phyloP scores from a whole-genome alignment of 164 flowering plant species.

The Vitis labrusca region DNA sequence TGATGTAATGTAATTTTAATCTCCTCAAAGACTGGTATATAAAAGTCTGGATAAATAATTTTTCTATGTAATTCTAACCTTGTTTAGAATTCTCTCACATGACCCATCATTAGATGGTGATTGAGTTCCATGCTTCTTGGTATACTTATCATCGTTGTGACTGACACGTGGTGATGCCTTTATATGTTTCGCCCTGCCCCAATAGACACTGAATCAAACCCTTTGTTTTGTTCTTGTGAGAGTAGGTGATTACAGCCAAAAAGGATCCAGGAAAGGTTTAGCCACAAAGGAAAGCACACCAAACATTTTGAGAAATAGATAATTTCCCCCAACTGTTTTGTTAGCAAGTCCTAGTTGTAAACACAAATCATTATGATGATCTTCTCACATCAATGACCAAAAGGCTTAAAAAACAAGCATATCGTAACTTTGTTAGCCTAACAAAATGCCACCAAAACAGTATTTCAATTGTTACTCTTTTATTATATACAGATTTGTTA shows the following conservation, averaged over 20 bases:
- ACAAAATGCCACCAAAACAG: not conserved
- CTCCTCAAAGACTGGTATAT: too few relatives aligned
- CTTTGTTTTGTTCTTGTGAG: not conserved
- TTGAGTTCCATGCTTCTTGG: constrained; percentile 19
- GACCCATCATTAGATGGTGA: constrained; percentile 37
- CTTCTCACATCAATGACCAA: not conserved
- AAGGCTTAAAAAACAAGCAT: too few relatives aligned
- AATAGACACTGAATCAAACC: not conserved
- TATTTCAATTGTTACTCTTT: not conserved
- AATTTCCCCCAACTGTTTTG: not conserved
- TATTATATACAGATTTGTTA: too few relatives aligned
- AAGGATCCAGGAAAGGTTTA: not conserved
- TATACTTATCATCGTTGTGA: constrained; percentile 32
- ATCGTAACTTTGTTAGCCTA: too few relatives aligned
- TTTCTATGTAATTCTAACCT: constrained; percentile 32
- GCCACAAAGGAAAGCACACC: not conserved
- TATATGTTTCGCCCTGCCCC: constrained; percentile 78
- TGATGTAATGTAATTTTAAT: too few relatives aligned
- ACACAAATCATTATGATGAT: not conserved
- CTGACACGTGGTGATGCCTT: constrained; percentile 42
- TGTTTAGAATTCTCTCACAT: constrained; percentile 47
- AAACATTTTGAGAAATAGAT: not conserved
- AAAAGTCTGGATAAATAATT: not conserved
- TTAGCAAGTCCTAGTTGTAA: not conserved
- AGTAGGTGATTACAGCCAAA: not conserved